These are phyloP conservation scores for Mortierella sp. DNA, from an alignment of 371 early-diverging fungal species.

Conservation along the genomic window DNA sequence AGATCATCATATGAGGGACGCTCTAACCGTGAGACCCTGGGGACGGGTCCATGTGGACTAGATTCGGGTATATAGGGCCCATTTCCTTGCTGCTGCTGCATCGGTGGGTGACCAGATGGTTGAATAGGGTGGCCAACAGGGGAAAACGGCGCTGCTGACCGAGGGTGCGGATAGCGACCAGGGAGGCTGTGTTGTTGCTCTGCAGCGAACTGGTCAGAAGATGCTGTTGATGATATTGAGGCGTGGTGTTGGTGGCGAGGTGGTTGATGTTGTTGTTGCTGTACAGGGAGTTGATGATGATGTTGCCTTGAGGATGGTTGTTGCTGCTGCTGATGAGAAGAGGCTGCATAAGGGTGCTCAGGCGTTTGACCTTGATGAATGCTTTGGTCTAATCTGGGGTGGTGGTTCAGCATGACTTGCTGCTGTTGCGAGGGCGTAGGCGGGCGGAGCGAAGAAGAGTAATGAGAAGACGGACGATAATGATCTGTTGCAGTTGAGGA, in stretches of 20 bases:
- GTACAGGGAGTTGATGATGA: neutral
- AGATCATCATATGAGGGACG: constrained; percentile 16
- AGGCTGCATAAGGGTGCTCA: constrained; percentile 16
- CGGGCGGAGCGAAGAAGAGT: constrained; percentile 9
- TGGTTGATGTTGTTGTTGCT: constrained; percentile 18
- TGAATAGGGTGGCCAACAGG: constrained; percentile 15
- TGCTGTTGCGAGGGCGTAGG: constrained; percentile 12
- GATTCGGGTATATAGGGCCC: neutral
- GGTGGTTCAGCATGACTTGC: constrained; percentile 6
- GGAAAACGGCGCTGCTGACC: constrained; percentile 21
- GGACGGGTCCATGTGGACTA: neutral
- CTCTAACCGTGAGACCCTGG: constrained; percentile 6
- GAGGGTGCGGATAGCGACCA: constrained; percentile 16
- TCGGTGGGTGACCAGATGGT: neutral
- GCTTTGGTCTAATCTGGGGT: constrained; percentile 14
- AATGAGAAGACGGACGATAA: constrained; percentile 16
- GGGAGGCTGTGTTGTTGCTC: constrained; percentile 12
- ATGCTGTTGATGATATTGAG: constrained; percentile 27
- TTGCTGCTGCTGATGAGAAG: constrained; percentile 8
- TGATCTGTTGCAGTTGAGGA: too few relatives aligned
- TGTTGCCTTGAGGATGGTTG: too few relatives aligned
- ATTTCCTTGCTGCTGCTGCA: neutral
- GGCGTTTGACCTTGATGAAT: constrained; percentile 14
- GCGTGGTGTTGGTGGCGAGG: constrained; percentile 22
- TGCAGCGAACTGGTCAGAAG: constrained; percentile 24